Conservation (phyloP, 208 protist genomes). For the Herpetomonas tarakana region DNA sequence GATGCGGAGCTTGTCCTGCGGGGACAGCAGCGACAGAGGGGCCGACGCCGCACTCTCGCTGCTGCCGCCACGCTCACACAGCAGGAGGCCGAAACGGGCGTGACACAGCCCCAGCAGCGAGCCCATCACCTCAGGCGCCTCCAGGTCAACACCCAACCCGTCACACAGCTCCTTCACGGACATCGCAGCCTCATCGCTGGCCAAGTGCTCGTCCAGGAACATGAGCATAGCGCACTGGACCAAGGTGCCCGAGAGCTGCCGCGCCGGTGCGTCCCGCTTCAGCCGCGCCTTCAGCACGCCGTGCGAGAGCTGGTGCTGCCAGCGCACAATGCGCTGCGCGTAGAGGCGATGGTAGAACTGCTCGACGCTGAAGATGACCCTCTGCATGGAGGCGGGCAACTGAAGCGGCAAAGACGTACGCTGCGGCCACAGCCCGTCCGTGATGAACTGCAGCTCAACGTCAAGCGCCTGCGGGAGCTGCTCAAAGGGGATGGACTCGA, state of each 20-base stretch:
- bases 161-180: slow-evolving; percentile 66
- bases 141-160: slow-evolving; percentile 55
- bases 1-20: slow-evolving; percentile 32
- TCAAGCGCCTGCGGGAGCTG: slow-evolving; percentile 17
- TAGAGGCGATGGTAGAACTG: slow-evolving; percentile 86
- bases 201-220: slow-evolving; percentile 71
- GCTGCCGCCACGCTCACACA: slow-evolving; percentile 14
- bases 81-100: slow-evolving; percentile 34
- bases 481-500: neutral
- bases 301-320: slow-evolving; percentile 84
- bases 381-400: slow-evolving; percentile 43
- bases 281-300: slow-evolving; percentile 56
- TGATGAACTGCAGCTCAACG: slow-evolving; percentile 89
- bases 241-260: slow-evolving; percentile 87
- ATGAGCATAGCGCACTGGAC: slow-evolving; percentile 91
- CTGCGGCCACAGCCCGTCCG: slow-evolving; percentile 88
- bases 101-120: slow-evolving; percentile 58
- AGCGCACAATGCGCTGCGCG: slow-evolving; percentile 72
- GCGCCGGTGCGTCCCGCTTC: slow-evolving; percentile 22
- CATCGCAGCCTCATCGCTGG: slow-evolving; percentile 14
- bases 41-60: neutral
- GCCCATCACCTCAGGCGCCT: slow-evolving; percentile 29
- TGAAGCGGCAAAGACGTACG: slow-evolving; percentile 26
- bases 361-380: slow-evolving; percentile 52
- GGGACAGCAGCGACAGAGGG: slow-evolving; percentile 5